A percentile compares a stretch with the other conserved stretches of the same genome.
These are phyloP conservation scores for Coemansia sp. DNA, from an alignment of 192 early-diverging fungal species.

Conservation along the genomic window DNA sequence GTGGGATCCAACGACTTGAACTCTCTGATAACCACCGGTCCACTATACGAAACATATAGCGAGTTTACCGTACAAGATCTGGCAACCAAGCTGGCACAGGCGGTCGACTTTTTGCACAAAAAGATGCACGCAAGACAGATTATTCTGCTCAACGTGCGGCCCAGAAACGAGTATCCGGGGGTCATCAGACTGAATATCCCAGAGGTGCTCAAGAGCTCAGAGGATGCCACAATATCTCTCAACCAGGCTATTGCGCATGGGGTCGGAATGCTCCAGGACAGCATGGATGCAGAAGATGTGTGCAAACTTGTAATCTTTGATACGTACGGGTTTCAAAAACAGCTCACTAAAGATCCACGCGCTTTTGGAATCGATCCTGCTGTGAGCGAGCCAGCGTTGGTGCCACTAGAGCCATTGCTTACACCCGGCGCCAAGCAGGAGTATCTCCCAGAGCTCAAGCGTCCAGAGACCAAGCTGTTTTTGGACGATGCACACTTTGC, in stretches of 20 bases:
- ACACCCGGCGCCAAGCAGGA: neutral
- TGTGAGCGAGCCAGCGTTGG: slow-evolving; percentile 5
- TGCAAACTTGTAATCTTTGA: slow-evolving; percentile 28
- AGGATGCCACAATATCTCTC: slow-evolving; percentile 11
- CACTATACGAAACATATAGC: slow-evolving; percentile 12
- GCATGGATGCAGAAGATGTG: slow-evolving; percentile 15
- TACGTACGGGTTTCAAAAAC: slow-evolving; percentile 31
- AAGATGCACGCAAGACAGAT: slow-evolving; percentile 15
- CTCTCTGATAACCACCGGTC: slow-evolving; percentile 18
- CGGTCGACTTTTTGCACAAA: slow-evolving; percentile 15
- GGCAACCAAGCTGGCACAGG: slow-evolving; percentile 12
- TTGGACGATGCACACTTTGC: slow-evolving; percentile 36
- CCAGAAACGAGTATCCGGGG: slow-evolving; percentile 38
- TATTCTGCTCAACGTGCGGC: slow-evolving; percentile 41
- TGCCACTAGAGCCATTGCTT: neutral
- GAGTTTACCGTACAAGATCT: slow-evolving; percentile 20
- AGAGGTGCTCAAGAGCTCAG: slow-evolving; percentile 1
- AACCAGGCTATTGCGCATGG: slow-evolving; percentile 15
- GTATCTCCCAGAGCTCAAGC: neutral
- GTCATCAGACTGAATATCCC: slow-evolving; percentile 21
- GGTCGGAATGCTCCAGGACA: slow-evolving; percentile 12
- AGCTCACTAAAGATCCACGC: slow-evolving; percentile 3
- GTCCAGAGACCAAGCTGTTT: slow-evolving; percentile 26
- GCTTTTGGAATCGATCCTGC: slow-evolving; percentile 26
- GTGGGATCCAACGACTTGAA: slow-evolving; percentile 48